Evolutionary conservation across 2,329 filamentous ascomycete species (phyloP).

Genomic region (Lecanicillium sp.): DNA sequence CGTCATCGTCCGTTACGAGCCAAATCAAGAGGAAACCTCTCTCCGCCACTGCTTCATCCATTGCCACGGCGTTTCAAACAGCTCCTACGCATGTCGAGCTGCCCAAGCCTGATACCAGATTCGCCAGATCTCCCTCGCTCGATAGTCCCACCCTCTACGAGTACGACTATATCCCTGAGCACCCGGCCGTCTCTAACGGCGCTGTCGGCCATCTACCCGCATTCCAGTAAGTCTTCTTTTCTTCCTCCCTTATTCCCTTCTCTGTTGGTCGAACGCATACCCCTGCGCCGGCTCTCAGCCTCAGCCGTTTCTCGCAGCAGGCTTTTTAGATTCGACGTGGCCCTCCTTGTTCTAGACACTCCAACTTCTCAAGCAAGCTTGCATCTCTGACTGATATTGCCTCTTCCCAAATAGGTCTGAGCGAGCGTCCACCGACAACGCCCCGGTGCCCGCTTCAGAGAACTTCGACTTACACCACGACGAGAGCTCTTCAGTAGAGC

Average conservation of each 20-base stretch:
- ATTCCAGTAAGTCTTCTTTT: conserved; percentile 7
- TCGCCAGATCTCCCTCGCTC: conserved; percentile 45
- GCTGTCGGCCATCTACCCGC: conserved; percentile 3
- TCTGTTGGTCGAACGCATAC: background rate
- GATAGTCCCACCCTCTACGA: conserved; percentile 57
- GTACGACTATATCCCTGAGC: conserved; percentile 22
- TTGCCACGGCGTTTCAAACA: conserved; percentile 29
- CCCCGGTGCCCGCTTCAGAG: conserved; percentile 9
- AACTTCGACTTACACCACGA: background rate
- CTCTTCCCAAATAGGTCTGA: conserved; percentile 15
- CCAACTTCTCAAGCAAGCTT: no score
- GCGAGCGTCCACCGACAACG: conserved; percentile 9
- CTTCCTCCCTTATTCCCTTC: background rate
- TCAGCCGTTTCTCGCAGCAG: no score
- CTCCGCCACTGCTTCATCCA: conserved; percentile 44
- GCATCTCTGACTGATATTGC: conserved; percentile 19
- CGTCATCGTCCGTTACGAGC: conserved; percentile 13
- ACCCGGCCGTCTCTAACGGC: conserved; percentile 16
- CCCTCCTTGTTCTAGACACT: no score
- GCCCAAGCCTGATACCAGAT: conserved; percentile 42
- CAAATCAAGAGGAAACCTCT: conserved; percentile 54
- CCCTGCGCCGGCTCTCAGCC: background rate
- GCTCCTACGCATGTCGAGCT: conserved; percentile 27
- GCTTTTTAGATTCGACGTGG: no score
- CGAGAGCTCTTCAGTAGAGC: conserved; percentile 11